Base-by-base conservation (phyloP, 2,329 filamentous ascomycete species). In the Colletotrichum echinochloae region DNA sequence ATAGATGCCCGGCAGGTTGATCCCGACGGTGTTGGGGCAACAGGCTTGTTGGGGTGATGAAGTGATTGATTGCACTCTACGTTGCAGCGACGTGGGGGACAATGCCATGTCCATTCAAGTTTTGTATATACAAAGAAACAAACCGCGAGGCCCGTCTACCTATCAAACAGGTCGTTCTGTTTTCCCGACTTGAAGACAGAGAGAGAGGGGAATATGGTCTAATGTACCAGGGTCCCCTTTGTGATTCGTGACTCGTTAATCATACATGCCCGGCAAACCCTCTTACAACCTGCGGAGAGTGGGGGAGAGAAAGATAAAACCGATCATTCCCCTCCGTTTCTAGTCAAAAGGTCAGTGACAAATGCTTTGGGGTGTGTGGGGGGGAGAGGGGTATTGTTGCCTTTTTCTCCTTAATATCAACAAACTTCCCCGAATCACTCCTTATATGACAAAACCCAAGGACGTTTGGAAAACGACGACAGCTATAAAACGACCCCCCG, bases 191-290 rank as follows among this genome's bases (percentile, higher is more conserved):
- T n/a, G n/a, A 51, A 33, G 3, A 56, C 26, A 30, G 6, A 23
- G 7, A 51, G 26, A 30, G 41, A 44, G 12, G n/a, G 16, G 5
- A 57, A 28, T 11, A n/a, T 30, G 26, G 65, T 39, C 37, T 46
- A 60, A 60, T 39, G 28, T 39, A 37, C 23, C 23, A 30, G 7
- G 20, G n/a, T 30, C 54, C 54, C 62, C 20, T 11, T 65, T 54
- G 54, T 60, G 26, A 65, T 48, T 60, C 62, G 12, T 65, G 23
- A 65, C n/a, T 65, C 62, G 33, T 65, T 51, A 60, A 23, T 49
- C 33, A 14, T 65, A 49, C 33, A 65, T 8, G 12, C 41, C 26
- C 41, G 30, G 1, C 39, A 14, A 14, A 12, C 39, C 33, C 33
- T 39, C n/a, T 23, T 56, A 12, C 33, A 39, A 14, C 18, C 51